Percentiles rank a stretch among this genome's conserved stretches.
Evolutionary conservation across 495 filamentous ascomycete species (phyloP).

Genomic region (Massariosphaeria phaeospora): DNA sequence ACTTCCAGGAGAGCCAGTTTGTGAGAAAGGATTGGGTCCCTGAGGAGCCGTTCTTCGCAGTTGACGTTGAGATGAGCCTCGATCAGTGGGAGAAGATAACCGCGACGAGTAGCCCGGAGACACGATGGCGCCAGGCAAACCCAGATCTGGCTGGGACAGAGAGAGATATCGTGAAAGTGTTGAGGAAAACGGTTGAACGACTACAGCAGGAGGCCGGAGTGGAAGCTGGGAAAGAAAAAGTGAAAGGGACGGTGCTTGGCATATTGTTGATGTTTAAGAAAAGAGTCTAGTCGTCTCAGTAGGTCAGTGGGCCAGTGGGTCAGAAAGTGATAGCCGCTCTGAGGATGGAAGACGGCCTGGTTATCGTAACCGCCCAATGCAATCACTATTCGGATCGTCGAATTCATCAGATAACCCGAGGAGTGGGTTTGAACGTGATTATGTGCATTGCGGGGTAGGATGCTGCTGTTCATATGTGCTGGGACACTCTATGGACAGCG

Average conservation of each 20-base stretch:
- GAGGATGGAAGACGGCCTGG: too few relatives aligned
- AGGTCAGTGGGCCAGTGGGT: too few relatives aligned
- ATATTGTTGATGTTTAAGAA: conserved; percentile 28
- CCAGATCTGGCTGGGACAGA: conserved; percentile 33
- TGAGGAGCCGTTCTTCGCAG: conserved; percentile 33
- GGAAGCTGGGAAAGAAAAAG: conserved; percentile 22
- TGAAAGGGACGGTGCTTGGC: conserved; percentile 10
- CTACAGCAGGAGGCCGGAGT: conserved; percentile 24
- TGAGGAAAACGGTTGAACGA: conserved; percentile 14
- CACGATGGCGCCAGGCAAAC: conserved; percentile 50
- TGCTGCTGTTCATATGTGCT: too few relatives aligned
- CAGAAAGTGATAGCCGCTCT: too few relatives aligned
- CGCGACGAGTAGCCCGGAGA: conserved; percentile 44
- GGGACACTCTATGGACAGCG: too few relatives aligned
- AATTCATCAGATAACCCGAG: too few relatives aligned
- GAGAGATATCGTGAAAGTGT: conserved; percentile 14
- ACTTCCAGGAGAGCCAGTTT: conserved; percentile 45
- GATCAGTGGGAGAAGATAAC: conserved; percentile 40
- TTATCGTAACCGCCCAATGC: too few relatives aligned
- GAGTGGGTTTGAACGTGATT: too few relatives aligned
- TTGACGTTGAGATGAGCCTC: conserved; percentile 29
- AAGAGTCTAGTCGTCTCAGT: conserved; percentile 6
- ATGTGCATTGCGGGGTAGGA: too few relatives aligned
- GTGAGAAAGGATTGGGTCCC: conserved; percentile 44
- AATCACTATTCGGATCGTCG: too few relatives aligned